Conservation (phyloP, 1,139 yeast species). For the Hyphopichia buzzinii region DNA sequence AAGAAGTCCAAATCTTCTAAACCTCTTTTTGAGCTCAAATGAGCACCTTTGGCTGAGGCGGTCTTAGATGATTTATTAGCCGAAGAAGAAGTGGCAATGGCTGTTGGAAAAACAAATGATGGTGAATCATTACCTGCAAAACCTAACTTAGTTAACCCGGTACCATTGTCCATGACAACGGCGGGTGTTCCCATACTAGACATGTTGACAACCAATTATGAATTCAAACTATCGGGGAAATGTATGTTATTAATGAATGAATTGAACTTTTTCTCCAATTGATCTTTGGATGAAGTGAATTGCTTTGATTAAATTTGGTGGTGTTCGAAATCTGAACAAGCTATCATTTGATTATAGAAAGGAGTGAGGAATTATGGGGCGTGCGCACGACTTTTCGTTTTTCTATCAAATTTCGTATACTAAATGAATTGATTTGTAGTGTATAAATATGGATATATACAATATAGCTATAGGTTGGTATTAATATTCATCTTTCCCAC, state of each 20-base stretch:
- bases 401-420: no score
- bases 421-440: not conserved
- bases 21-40: constrained; percentile 72
- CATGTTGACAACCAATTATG: constrained; percentile 29
- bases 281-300: no score
- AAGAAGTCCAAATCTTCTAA: constrained; percentile 93
- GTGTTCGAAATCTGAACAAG: not conserved
- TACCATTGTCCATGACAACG: constrained; percentile 97
- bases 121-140: constrained; percentile 99
- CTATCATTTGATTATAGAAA: not conserved
- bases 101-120: constrained; percentile 95
- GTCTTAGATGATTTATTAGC: constrained; percentile 32
- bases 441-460: constrained; percentile 1
- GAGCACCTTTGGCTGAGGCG: constrained; percentile 41
- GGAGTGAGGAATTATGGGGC: not conserved
- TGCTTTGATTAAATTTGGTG: not conserved
- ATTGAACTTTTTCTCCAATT: no score
- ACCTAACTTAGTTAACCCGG: constrained; percentile 95
- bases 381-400: not conserved
- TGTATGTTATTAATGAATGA: no score
- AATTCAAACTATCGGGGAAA: not conserved
- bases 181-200: constrained; percentile 79
- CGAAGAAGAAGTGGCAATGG: constrained; percentile 77
- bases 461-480: constrained; percentile 1
- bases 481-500: constrained; percentile 78